Evolutionary conservation across 2,329 filamentous ascomycete genomes (phyloP).

Genomic region (Ophiocordyceps sinensis): DNA sequence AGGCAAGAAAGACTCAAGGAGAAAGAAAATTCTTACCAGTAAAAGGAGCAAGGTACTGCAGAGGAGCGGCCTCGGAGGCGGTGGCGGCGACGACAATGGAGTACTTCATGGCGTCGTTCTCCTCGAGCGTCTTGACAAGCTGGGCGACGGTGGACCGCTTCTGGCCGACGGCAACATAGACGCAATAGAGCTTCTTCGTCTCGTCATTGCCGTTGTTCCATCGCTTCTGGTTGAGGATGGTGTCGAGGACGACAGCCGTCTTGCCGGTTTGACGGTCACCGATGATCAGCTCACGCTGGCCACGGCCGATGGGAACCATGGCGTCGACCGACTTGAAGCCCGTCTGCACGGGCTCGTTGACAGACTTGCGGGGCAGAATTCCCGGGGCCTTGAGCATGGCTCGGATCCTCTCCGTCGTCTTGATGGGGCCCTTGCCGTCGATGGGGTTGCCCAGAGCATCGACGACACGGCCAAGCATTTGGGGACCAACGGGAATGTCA

Average conservation of each 20-base stretch:
- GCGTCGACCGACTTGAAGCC: constrained; percentile 98
- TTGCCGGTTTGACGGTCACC: constrained; percentile 99
- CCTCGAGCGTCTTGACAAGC: constrained; percentile 98
- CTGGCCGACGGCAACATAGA: constrained; percentile 98
- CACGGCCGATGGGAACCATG: constrained; percentile 99
- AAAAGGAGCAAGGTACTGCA: constrained; percentile 92
- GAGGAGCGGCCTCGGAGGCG: constrained; percentile 87
- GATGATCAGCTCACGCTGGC: constrained; percentile 99
- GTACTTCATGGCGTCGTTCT: constrained; percentile 99
- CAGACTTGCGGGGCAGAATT: constrained; percentile 92
- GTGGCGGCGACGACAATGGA: constrained; percentile 86
- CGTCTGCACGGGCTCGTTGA: constrained; percentile 98
- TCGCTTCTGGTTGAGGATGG: constrained; percentile 98
- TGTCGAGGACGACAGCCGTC: constrained; percentile 94
- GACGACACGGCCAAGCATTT: constrained; percentile 93
- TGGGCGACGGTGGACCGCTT: constrained; percentile 99
- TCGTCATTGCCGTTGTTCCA: constrained; percentile 86
- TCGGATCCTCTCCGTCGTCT: constrained; percentile 83
- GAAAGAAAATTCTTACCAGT: constrained; percentile 39
- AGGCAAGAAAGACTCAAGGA: not conserved
- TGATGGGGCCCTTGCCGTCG: constrained; percentile 96
- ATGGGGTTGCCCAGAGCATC: constrained; percentile 99
- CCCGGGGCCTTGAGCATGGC: constrained; percentile 97
- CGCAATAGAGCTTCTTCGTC: constrained; percentile 97
- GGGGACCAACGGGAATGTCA: constrained; percentile 85